Percentiles rank a stretch among this genome's conserved stretches.
phyloP scores from a whole-genome alignment of 768 basidiomycete species.

The Termitomyces sp. region DNA sequence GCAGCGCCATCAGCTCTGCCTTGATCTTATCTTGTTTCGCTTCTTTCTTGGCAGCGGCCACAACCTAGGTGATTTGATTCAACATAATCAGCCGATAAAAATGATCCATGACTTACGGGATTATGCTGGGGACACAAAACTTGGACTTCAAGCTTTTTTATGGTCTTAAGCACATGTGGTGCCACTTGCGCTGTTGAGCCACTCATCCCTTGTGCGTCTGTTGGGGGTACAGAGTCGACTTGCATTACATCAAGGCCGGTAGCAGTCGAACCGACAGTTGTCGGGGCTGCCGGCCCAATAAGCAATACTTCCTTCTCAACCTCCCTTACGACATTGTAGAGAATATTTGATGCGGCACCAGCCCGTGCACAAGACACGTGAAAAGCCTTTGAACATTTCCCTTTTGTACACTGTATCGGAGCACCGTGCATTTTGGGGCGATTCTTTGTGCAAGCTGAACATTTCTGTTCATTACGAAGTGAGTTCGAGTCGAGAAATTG shows the following conservation, averaged over 20 bases:
- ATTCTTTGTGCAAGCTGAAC: conserved; percentile 73
- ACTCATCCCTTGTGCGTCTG: background rate
- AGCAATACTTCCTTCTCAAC: conserved; percentile 81
- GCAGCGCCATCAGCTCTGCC: conserved; percentile 63
- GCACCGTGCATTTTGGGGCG: conserved; percentile 67
- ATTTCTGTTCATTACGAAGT: conserved; percentile 59
- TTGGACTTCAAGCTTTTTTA: conserved; percentile 71
- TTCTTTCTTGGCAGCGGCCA: conserved; percentile 70
- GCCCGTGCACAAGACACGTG: conserved; percentile 86
- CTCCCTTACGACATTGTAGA: conserved; percentile 58
- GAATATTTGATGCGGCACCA: conserved; percentile 44
- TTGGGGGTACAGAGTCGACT: conserved; percentile 16
- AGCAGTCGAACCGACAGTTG: background rate
- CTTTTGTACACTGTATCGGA: conserved; percentile 89
- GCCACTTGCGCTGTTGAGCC: background rate
- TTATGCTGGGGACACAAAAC: conserved; percentile 87
- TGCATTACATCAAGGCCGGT: conserved; percentile 22
- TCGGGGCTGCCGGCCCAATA: conserved; percentile 31
- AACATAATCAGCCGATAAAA: background rate
- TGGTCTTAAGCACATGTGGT: conserved; percentile 50
- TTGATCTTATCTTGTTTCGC: conserved; percentile 71
- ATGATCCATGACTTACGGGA: conserved; percentile 56
- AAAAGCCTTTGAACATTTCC: conserved; percentile 90
- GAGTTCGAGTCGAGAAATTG: background rate
- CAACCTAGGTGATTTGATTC: conserved; percentile 38